Evolutionary conservation across 2,329 filamentous ascomycete species (phyloP).

Genomic region (Rutstroemia sp.): DNA sequence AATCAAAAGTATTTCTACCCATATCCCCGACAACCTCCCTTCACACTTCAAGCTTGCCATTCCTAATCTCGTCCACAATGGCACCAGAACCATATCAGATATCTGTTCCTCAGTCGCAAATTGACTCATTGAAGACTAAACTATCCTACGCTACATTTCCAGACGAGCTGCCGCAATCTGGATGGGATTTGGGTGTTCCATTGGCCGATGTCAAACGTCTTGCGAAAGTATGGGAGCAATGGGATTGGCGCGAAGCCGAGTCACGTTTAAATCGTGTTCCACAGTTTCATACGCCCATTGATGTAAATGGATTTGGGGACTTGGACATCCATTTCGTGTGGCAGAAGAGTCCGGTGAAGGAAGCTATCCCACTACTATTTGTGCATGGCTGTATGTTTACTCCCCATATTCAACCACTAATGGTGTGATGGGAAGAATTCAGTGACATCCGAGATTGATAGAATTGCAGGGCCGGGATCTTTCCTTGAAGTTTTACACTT

Average conservation of each 20-base stretch:
- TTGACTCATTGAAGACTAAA: constrained; percentile 48
- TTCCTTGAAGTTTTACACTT: constrained; percentile 10
- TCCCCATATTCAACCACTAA: background rate
- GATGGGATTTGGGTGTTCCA: constrained; percentile 53
- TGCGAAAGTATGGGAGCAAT: constrained; percentile 48
- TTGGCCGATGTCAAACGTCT: constrained; percentile 53
- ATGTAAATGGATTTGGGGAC: constrained; percentile 50
- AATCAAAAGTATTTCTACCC: no score
- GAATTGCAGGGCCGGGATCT: constrained; percentile 12
- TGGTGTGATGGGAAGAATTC: background rate
- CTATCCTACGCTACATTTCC: constrained; percentile 47
- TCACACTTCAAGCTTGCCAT: background rate
- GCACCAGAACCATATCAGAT: constrained; percentile 38
- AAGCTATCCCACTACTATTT: constrained; percentile 53
- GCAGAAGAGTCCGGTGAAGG: constrained; percentile 39
- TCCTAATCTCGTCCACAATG: constrained; percentile 7
- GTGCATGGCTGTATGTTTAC: constrained; percentile 45
- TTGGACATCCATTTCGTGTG: constrained; percentile 59
- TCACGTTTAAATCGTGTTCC: constrained; percentile 46
- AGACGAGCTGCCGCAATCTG: constrained; percentile 44
- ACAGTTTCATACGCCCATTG: constrained; percentile 47
- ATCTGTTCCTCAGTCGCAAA: constrained; percentile 40
- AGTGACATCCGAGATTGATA: background rate
- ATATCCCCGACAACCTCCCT: background rate
- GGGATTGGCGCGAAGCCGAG: constrained; percentile 56